Percentiles rank a stretch among this genome's conserved stretches.
Conservation (phyloP, 2,329 filamentous ascomycete genomes). For the Colletotrichum destructivum region DNA sequence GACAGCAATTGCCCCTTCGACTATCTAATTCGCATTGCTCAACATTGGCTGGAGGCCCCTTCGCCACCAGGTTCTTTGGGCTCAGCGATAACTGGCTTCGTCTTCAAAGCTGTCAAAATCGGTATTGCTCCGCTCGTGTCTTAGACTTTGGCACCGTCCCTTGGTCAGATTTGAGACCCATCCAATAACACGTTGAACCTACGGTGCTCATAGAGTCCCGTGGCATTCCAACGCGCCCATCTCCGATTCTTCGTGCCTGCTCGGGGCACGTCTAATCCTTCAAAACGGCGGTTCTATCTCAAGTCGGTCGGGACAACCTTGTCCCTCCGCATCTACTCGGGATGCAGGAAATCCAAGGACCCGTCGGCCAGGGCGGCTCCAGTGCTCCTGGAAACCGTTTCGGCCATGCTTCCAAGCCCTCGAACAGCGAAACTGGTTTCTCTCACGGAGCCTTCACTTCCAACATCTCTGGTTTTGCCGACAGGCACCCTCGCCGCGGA, state of each 20-base stretch:
- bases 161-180: conserved; percentile 25
- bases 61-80: conserved; percentile 18
- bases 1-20: conserved; percentile 28
- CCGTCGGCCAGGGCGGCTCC: conserved; percentile 71
- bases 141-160: conserved; percentile 23
- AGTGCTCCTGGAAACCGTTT: conserved; percentile 73
- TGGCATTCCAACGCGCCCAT: conserved; percentile 44
- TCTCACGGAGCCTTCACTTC: conserved; percentile 93
- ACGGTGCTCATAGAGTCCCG: conserved; percentile 27
- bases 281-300: conserved; percentile 88
- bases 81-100: conserved; percentile 13
- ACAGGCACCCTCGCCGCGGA: conserved; percentile 85
- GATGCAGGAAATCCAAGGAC: conserved; percentile 89
- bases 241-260: conserved; percentile 62
- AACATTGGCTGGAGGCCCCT: conserved; percentile 16
- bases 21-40: conserved; percentile 26
- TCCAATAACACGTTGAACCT: conserved; percentile 25
- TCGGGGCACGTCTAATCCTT: conserved; percentile 70
- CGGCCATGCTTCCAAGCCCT: conserved; percentile 84
- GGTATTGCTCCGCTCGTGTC: conserved; percentile 23
- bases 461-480: conserved; percentile 87
- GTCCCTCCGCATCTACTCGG: conserved; percentile 89
- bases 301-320: conserved; percentile 84
- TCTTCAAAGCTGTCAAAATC: conserved; percentile 10
- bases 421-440: conserved; percentile 88